Conservation (phyloP, 768 basidiomycete genomes). For the Leccinum ochraceum region DNA sequence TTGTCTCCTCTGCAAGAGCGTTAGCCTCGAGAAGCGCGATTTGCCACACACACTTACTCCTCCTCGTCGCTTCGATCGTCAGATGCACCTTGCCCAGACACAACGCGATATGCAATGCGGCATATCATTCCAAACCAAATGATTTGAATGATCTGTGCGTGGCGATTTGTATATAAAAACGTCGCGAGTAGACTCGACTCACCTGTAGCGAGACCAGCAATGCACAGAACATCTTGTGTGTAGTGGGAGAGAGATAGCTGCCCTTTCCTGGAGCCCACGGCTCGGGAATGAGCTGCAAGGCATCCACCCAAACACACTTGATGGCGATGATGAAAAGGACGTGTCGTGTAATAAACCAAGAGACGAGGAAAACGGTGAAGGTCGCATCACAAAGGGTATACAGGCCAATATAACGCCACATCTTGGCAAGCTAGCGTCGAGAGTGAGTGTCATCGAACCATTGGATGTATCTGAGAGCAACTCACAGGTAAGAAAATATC, state of each 20-base stretch:
- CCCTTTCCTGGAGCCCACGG: conserved; percentile 65
- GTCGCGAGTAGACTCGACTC: not conserved
- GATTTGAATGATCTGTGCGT: conserved; percentile 61
- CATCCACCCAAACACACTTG: conserved; percentile 55
- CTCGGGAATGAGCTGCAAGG: conserved; percentile 44
- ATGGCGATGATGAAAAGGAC: conserved; percentile 76
- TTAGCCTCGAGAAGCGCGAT: conserved; percentile 12
- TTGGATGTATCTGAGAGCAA: conserved; percentile 14
- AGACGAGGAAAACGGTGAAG: conserved; percentile 82
- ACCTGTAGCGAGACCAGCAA: conserved; percentile 69
- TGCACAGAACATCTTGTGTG: conserved; percentile 48
- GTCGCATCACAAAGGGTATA: conserved; percentile 66
- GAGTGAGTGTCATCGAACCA: not conserved
- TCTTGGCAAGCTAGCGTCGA: conserved; percentile 78
- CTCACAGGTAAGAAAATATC: conserved; percentile 91
- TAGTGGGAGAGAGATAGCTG: conserved; percentile 50
- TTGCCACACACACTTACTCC: conserved; percentile 39
- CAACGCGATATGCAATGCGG: conserved; percentile 77
- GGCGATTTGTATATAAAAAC: conserved; percentile 9
- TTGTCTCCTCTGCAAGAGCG: conserved; percentile 13
- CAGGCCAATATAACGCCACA: conserved; percentile 82
- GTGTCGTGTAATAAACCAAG: conserved; percentile 92
- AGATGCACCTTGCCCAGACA: conserved; percentile 73
- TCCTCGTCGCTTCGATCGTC: conserved; percentile 90
- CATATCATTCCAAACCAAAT: conserved; percentile 90